phyloP scores from a whole-genome alignment of 179 eudicot genomes.

The Dionaea muscipula region DNA sequence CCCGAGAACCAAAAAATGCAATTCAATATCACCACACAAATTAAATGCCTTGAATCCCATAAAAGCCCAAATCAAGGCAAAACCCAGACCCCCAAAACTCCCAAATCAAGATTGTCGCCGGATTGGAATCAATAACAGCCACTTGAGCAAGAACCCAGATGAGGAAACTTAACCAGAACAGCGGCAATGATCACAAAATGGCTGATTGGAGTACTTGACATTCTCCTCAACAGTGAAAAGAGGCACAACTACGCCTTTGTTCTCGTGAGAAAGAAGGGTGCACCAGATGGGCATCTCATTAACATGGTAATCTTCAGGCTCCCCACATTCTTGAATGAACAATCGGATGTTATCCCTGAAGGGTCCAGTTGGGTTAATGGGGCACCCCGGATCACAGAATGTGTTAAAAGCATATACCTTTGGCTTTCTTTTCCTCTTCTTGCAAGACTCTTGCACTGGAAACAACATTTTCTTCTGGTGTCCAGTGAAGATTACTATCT shows the following conservation, averaged over 20 bases:
- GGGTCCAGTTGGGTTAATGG: constrained; percentile 30
- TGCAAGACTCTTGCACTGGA: constrained; percentile 20
- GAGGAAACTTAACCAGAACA: constrained; percentile 26
- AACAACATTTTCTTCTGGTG: constrained; percentile 16
- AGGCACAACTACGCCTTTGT: constrained; percentile 46
- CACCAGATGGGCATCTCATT: constrained; percentile 60
- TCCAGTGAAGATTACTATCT: neutral
- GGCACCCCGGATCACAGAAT: constrained; percentile 50
- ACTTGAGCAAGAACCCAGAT: neutral
- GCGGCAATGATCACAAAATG: constrained; percentile 77
- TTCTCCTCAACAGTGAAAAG: constrained; percentile 60
- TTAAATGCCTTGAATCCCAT: too few species aligned
- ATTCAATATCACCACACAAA: too few species aligned
- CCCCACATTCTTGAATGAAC: constrained; percentile 56
- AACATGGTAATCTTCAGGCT: constrained; percentile 40
- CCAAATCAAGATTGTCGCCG: constrained; percentile 1
- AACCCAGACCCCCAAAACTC: constrained; percentile 8
- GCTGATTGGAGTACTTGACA: constrained; percentile 35
- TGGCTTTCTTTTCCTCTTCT: constrained; percentile 33
- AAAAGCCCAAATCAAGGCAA: neutral
- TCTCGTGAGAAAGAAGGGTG: constrained; percentile 50
- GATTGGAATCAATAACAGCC: too few species aligned
- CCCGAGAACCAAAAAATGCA: too few species aligned
- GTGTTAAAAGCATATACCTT: constrained; percentile 43
- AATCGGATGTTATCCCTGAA: constrained; percentile 54